A percentile compares a stretch with the other conserved stretches of the same genome.
phyloP scores from a whole-genome alignment of 306 rosid genomes.

The Lathyrus oleraceus region DNA sequence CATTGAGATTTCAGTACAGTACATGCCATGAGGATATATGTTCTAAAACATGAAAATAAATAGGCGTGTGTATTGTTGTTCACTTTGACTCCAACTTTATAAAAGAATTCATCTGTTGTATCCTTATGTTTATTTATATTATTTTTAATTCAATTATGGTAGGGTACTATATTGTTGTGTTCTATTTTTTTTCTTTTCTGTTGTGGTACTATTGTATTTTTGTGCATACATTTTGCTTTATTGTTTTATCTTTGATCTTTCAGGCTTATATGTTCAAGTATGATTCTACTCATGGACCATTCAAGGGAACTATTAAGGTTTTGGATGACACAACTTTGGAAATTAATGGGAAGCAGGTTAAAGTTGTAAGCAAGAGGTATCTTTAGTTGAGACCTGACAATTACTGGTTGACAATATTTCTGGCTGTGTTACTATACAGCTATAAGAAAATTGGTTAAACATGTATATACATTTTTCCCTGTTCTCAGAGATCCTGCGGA shows the following conservation, averaged over 20 bases:
- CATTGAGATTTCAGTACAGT: neutral
- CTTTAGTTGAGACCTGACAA: constrained; percentile 19
- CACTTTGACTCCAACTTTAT: constrained; percentile 18
- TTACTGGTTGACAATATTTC: neutral
- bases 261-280: constrained; percentile 98
- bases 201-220: neutral
- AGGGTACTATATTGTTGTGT: neutral
- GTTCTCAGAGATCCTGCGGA: constrained; percentile 82
- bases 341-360: constrained; percentile 82
- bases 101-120: neutral
- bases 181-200: neutral
- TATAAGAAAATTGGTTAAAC: constrained; percentile 22
- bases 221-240: constrained; percentile 1
- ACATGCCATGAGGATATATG: neutral
- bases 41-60: constrained; percentile 1
- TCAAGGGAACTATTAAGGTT: constrained; percentile 66
- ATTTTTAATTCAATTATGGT: neutral
- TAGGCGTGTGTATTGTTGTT: constrained; percentile 3
- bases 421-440: neutral
- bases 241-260: constrained; percentile 25
- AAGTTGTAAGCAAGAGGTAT: constrained; percentile 78
- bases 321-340: constrained; percentile 75
- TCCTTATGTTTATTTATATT: neutral
- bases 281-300: constrained; percentile 91
- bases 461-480: constrained; percentile 1